Conservation (phyloP, 495 filamentous ascomycete species). For the Lepidopterella palustris region DNA sequence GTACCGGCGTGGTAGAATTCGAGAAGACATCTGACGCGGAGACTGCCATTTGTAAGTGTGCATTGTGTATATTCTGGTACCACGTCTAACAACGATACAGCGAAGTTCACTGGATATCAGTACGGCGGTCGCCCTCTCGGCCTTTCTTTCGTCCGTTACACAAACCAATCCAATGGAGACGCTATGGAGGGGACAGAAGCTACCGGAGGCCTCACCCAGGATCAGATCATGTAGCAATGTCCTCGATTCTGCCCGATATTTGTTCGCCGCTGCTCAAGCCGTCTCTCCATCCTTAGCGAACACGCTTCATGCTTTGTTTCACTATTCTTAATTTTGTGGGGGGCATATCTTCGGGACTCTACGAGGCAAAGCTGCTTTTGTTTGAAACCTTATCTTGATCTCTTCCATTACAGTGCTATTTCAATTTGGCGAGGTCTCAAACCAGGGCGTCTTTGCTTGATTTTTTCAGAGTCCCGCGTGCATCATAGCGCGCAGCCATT, state of each 20-base stretch:
- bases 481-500: neutral
- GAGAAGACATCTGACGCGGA: slow-evolving; percentile 77
- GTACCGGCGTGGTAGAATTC: slow-evolving; percentile 92
- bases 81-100: slow-evolving; percentile 35
- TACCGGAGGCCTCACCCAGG: slow-evolving; percentile 76
- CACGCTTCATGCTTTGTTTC: neutral
- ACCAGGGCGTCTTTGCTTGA: neutral
- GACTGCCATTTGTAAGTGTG: slow-evolving; percentile 68
- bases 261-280: too few species aligned
- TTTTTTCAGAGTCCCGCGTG: neutral
- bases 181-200: slow-evolving; percentile 72
- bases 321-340: neutral
- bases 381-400: neutral
- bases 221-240: slow-evolving; percentile 80
- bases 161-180: slow-evolving; percentile 58
- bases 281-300: too few species aligned
- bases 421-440: neutral
- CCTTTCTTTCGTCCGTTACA: slow-evolving; percentile 85
- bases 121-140: slow-evolving; percentile 94
- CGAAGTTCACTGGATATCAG: slow-evolving; percentile 95
- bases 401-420: neutral
- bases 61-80: neutral
- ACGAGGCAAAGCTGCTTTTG: neutral
- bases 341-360: too few species aligned
- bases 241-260: neutral